Percentiles rank a stretch among this genome's conserved stretches.
Conservation (phyloP, 2,329 filamentous ascomycete species). For the Verticillium nubilum region DNA sequence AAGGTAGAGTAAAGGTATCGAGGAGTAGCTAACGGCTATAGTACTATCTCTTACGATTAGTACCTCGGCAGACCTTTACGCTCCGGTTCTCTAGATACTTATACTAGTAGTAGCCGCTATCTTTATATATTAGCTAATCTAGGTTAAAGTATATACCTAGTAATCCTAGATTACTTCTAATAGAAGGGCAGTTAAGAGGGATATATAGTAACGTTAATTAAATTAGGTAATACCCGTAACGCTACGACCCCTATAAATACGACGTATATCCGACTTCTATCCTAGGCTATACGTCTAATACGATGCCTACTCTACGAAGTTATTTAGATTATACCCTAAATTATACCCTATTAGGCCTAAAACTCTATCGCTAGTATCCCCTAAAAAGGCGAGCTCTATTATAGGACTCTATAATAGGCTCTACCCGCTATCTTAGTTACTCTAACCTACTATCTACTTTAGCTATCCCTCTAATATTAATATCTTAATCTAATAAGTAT, state of each 20-base stretch:
- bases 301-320: background rate
- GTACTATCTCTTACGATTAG: background rate
- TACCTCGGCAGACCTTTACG: background rate
- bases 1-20: background rate
- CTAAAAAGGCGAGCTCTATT: background rate
- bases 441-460: background rate
- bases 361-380: background rate
- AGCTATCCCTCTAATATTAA: too few species aligned
- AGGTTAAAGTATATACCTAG: background rate
- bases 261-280: background rate
- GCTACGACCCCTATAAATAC: background rate
- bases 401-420: background rate
- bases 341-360: background rate
- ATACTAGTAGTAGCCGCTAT: background rate
- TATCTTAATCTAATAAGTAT: too few species aligned
- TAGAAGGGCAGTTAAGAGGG: background rate
- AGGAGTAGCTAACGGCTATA: background rate
- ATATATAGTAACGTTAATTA: background rate
- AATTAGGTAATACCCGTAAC: background rate
- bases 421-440: background rate
- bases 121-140: background rate
- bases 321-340: background rate
- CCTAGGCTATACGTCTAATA: background rate
- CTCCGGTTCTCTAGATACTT: background rate
- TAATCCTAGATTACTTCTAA: background rate